These are phyloP conservation scores for Casuarina cunninghamiana DNA, from an alignment of 306 rosid genomes.

Conservation along the genomic window DNA sequence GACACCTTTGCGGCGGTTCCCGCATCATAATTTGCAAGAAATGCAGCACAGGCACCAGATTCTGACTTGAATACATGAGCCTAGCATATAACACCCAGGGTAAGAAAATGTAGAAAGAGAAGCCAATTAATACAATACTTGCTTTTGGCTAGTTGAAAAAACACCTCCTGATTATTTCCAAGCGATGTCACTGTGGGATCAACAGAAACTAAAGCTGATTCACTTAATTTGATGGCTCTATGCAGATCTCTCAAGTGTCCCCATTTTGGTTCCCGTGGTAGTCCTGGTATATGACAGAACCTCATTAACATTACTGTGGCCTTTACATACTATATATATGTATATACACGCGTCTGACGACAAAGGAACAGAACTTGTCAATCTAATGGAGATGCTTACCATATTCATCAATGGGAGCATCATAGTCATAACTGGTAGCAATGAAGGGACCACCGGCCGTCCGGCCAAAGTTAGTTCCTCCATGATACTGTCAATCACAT, in stretches of 20 bases:
- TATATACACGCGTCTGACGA: no score
- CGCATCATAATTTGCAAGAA: constrained; percentile 79
- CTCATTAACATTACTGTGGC: constrained; percentile 15
- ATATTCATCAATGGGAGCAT: constrained; percentile 89
- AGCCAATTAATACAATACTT: constrained; percentile 10
- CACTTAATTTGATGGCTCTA: constrained; percentile 74
- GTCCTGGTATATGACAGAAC: constrained; percentile 49
- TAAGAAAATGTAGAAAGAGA: constrained; percentile 11
- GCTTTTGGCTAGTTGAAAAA: constrained; percentile 17
- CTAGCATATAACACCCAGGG: constrained; percentile 35
- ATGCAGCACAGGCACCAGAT: constrained; percentile 71
- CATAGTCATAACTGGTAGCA: constrained; percentile 90
- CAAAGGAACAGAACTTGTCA: not conserved
- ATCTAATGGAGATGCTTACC: constrained; percentile 47
- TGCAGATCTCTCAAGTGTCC: constrained; percentile 90
- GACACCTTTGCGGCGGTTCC: constrained; percentile 45
- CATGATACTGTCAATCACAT: constrained; percentile 68
- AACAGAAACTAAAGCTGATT: constrained; percentile 62
- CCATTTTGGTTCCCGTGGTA: constrained; percentile 82
- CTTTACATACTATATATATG: no score
- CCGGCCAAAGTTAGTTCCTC: constrained; percentile 97
- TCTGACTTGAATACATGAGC: constrained; percentile 66
- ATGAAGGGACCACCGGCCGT: constrained; percentile 89
- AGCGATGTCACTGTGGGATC: constrained; percentile 67
- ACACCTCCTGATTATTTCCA: constrained; percentile 74